These are phyloP conservation scores for Boletus fagicola DNA, from an alignment of 768 basidiomycete genomes.

Conservation along the genomic window DNA sequence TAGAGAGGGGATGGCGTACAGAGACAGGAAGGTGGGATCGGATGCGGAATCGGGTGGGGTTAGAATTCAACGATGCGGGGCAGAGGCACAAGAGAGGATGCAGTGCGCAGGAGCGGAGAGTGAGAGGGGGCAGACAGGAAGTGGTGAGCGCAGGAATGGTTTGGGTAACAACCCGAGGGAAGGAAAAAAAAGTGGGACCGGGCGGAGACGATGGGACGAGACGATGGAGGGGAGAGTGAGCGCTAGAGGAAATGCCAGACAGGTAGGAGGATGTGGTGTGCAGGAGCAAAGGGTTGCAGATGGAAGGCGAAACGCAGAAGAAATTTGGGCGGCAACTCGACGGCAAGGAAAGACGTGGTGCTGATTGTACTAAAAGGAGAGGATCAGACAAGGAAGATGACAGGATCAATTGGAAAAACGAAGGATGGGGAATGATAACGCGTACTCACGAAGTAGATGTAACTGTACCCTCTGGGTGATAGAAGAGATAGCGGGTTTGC, in stretches of 20 bases:
- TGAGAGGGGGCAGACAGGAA: no score
- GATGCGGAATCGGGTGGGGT: not conserved
- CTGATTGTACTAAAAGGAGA: not conserved
- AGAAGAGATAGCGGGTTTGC: not conserved
- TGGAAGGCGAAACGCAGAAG: no score
- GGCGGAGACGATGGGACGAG: no score
- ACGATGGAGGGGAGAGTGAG: no score
- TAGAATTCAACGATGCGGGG: not conserved
- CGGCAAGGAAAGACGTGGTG: not conserved
- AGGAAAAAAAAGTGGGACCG: no score
- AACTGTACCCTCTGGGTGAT: not conserved
- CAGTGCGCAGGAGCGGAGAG: not conserved
- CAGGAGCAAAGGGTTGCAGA: no score
- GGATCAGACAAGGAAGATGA: not conserved
- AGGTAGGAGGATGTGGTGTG: no score
- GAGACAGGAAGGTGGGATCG: not conserved
- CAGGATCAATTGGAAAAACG: not conserved
- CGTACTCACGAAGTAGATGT: not conserved
- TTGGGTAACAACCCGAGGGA: no score
- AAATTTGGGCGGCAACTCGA: not conserved
- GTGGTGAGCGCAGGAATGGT: no score
- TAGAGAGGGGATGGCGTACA: not conserved
- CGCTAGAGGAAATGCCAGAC: no score
- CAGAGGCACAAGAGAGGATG: not conserved
- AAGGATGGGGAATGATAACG: not conserved